Conservation (phyloP, 2,329 filamentous ascomycete species). For the Penicillium aurantiogriseum region DNA sequence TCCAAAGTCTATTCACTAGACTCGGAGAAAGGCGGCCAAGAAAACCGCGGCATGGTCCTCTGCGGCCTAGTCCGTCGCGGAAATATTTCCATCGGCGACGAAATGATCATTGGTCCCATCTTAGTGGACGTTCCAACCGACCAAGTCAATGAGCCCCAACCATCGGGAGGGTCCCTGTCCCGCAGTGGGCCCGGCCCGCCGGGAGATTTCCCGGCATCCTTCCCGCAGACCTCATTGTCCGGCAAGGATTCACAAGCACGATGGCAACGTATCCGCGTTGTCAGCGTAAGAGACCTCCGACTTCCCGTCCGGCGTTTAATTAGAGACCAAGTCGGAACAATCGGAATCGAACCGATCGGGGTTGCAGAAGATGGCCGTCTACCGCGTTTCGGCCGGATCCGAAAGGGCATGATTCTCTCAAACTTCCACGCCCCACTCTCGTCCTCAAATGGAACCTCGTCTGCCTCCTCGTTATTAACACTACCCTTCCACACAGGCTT, state of each 20-base stretch:
- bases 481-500: slow-evolving; percentile 61
- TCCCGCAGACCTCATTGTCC: slow-evolving; percentile 26
- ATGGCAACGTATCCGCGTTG: slow-evolving; percentile 78
- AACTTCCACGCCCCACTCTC: slow-evolving; percentile 58
- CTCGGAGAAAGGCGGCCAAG: slow-evolving; percentile 40
- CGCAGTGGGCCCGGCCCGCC: slow-evolving; percentile 34
- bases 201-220: slow-evolving; percentile 36
- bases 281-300: slow-evolving; percentile 83
- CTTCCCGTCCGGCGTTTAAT: slow-evolving; percentile 74
- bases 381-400: slow-evolving; percentile 44
- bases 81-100: slow-evolving; percentile 72
- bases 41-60: slow-evolving; percentile 67
- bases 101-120: slow-evolving; percentile 77
- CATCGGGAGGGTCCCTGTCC: slow-evolving; percentile 24
- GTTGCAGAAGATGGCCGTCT: slow-evolving; percentile 21
- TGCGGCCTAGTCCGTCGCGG: slow-evolving; percentile 84
- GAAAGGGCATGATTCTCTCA: slow-evolving; percentile 81
- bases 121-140: slow-evolving; percentile 48
- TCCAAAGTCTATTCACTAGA: slow-evolving; percentile 54
- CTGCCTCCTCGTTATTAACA: slow-evolving; percentile 16
- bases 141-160: slow-evolving; percentile 43
- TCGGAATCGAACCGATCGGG: slow-evolving; percentile 63
- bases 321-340: slow-evolving; percentile 82
- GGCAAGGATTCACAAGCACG: slow-evolving; percentile 59
- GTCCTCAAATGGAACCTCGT: slow-evolving; percentile 21